Conservation (phyloP, 179 eudicot species). For the Silene vulgaris region DNA sequence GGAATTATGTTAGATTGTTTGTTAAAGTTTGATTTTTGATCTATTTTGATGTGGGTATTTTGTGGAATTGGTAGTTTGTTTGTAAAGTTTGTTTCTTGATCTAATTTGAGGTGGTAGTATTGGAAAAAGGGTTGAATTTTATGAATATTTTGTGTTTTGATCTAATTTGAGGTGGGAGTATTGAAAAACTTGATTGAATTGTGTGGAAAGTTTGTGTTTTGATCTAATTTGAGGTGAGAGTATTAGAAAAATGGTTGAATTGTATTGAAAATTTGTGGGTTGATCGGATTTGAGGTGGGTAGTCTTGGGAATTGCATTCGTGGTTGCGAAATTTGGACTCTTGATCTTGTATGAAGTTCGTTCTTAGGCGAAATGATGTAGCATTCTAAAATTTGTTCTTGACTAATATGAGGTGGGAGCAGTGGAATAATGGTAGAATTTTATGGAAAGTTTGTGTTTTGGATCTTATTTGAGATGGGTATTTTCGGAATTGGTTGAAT, state of each 20-base stretch:
- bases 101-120: not conserved
- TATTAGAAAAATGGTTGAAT: not conserved
- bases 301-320: not conserved
- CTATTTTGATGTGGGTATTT: slow-evolving; percentile 14
- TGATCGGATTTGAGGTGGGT: not conserved
- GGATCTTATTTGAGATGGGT: not conserved
- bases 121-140: not conserved
- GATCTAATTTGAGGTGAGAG: not conserved
- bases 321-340: not conserved
- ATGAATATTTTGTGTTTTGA: not conserved
- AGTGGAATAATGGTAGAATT: not conserved
- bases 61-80: slow-evolving; percentile 6
- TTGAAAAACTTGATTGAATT: too few relatives aligned
- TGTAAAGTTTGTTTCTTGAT: slow-evolving; percentile 5
- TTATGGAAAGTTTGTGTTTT: not conserved
- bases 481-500: too few relatives aligned
- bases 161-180: not conserved
- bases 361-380: not conserved
- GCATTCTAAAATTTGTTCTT: not conserved
- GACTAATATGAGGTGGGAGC: not conserved
- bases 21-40: not conserved
- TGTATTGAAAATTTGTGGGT: not conserved
- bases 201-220: too few relatives aligned
- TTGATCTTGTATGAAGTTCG: not conserved
- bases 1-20: not conserved